Conservation (phyloP, 139 green algal species). For the Astrephomene gubernaculifera region DNA sequence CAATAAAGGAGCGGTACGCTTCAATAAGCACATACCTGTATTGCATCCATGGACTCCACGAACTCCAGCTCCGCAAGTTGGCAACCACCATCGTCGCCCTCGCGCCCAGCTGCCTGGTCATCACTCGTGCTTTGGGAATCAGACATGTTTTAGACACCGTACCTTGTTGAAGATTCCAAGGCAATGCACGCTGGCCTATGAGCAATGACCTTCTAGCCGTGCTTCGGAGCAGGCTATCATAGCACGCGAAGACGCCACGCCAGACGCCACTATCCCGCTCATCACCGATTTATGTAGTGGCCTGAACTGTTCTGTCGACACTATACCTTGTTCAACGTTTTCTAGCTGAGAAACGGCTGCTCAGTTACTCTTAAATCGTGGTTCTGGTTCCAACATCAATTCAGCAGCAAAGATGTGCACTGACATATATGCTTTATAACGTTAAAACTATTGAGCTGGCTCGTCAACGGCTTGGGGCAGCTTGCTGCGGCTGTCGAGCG, state of each 20-base stretch:
- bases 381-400: no score
- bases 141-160: not conserved
- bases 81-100: not conserved
- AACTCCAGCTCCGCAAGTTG: not conserved
- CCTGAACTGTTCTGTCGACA: no score
- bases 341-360: no score
- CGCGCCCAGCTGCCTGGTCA: not conserved
- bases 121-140: not conserved
- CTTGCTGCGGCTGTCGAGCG: not conserved
- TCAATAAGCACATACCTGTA: constrained; percentile 28
- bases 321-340: no score
- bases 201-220: no score
- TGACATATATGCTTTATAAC: not conserved
- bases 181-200: no score
- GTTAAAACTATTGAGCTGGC: not conserved
- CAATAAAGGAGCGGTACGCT: no score
- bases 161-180: not conserved
- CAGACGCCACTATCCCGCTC: no score
- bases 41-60: constrained; percentile 11
- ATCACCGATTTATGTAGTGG: no score
- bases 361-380: no score
- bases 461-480: not conserved
- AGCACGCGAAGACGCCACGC: not conserved
- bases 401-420: no score
- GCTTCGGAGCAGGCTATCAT: not conserved